phyloP scores from a whole-genome alignment of 495 filamentous ascomycete genomes.

The Aspergillus nanangensis region DNA sequence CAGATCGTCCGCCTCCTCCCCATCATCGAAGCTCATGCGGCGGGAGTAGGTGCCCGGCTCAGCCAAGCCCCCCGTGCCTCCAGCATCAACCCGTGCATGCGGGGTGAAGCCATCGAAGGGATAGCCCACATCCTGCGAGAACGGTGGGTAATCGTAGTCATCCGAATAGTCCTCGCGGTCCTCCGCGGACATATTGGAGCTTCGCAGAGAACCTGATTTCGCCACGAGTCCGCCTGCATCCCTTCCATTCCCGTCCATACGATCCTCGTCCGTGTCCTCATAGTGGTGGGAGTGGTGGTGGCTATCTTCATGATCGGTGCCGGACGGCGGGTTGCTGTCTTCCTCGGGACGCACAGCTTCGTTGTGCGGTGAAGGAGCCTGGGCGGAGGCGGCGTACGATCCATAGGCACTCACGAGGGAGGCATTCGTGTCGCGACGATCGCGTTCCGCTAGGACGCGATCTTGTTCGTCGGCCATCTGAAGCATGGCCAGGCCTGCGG shows the following conservation, averaged over 20 bases:
- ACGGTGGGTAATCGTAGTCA: slow-evolving; percentile 38
- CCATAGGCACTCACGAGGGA: slow-evolving; percentile 32
- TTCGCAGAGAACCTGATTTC: slow-evolving; percentile 29
- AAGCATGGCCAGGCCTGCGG: slow-evolving; percentile 79
- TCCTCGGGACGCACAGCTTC: slow-evolving; percentile 72
- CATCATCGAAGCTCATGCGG: slow-evolving; percentile 89
- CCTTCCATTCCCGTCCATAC: slow-evolving; percentile 6
- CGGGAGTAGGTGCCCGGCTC: slow-evolving; percentile 61
- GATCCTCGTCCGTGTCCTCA: slow-evolving; percentile 46
- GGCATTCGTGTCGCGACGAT: slow-evolving; percentile 48
- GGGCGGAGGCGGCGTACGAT: slow-evolving; percentile 16
- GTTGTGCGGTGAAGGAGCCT: slow-evolving; percentile 27
- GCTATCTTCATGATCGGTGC: slow-evolving; percentile 68
- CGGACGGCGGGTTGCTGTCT: no score
- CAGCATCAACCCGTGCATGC: slow-evolving; percentile 67
- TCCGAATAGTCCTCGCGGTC: slow-evolving; percentile 30
- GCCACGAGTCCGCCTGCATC: slow-evolving; percentile 16
- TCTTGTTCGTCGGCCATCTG: slow-evolving; percentile 84
- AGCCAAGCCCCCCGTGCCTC: slow-evolving; percentile 78
- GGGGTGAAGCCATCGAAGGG: slow-evolving; percentile 55
- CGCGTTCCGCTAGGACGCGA: slow-evolving; percentile 46
- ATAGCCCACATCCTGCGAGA: slow-evolving; percentile 49
- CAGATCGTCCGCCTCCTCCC: slow-evolving; percentile 62
- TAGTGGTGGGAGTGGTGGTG: slow-evolving; percentile 66
- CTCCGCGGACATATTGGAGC: slow-evolving; percentile 32